A percentile compares a stretch with the other conserved stretches of the same genome.
Evolutionary conservation across 345 rosid genomes (phyloP).

Genomic region (thale cress (Arabidopsis thaliana)): DNA sequence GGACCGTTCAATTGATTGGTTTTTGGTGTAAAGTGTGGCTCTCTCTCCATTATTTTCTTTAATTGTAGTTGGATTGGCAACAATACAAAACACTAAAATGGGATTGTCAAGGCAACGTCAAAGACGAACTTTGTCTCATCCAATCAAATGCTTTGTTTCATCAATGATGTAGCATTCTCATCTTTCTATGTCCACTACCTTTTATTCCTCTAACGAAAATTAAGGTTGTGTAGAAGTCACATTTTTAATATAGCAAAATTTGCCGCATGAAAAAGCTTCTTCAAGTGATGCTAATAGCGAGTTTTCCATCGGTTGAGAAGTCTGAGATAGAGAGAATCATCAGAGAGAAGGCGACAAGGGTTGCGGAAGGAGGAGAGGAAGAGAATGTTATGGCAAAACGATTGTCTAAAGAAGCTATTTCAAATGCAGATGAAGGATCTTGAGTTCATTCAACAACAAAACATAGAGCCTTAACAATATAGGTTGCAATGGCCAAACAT

Average conservation of each 20-base stretch:
- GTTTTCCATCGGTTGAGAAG: constrained; percentile 66
- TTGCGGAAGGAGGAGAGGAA: constrained; percentile 59
- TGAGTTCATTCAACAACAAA: constrained; percentile 78
- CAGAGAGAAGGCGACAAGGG: constrained; percentile 60
- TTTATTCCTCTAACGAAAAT: neutral
- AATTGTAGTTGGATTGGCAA: neutral
- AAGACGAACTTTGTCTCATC: constrained; percentile 22
- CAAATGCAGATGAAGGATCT: constrained; percentile 93
- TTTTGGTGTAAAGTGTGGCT: constrained; percentile 31
- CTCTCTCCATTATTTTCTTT: constrained; percentile 29
- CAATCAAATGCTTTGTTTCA: constrained; percentile 21
- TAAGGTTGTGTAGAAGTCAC: neutral
- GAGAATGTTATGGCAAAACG: constrained; percentile 53
- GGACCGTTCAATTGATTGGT: constrained; percentile 40
- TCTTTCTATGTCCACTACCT: neutral
- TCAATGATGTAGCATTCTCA: neutral
- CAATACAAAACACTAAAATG: neutral
- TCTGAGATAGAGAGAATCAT: constrained; percentile 64
- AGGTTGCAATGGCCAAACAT: constrained; percentile 9
- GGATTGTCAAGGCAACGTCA: constrained; percentile 25
- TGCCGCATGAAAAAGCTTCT: constrained; percentile 44
- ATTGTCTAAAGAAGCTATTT: constrained; percentile 73
- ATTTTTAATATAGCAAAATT: neutral
- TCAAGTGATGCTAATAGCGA: constrained; percentile 60
- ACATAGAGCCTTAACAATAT: constrained; percentile 52